These are phyloP conservation scores for Ambrosiella xylebori DNA, from an alignment of 2,329 filamentous ascomycete genomes.

Conservation along the genomic window DNA sequence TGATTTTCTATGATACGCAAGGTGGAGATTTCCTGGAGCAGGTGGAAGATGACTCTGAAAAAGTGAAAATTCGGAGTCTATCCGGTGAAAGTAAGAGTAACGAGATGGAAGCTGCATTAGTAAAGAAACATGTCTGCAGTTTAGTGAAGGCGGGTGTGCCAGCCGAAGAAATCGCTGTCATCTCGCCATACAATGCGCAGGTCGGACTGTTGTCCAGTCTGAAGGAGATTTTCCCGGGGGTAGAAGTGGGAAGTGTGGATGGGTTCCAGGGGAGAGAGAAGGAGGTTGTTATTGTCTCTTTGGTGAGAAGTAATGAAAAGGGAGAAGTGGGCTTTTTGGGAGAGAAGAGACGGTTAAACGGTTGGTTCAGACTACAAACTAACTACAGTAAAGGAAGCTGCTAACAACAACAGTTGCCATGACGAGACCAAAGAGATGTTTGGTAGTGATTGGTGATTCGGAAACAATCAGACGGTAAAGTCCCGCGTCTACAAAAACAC, in stretches of 20 bases:
- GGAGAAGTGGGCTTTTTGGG: conserved; percentile 84
- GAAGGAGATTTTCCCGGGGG: conserved; percentile 63
- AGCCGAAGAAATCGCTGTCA: conserved; percentile 73
- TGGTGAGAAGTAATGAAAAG: conserved; percentile 80
- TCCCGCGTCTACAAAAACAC: background rate
- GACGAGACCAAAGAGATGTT: conserved; percentile 80
- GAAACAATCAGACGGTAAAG: conserved; percentile 80
- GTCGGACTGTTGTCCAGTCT: conserved; percentile 64
- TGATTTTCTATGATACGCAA: conserved; percentile 93
- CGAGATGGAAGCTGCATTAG: conserved; percentile 71
- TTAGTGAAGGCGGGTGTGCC: conserved; percentile 66
- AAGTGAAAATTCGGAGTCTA: conserved; percentile 26
- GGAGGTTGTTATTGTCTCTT: conserved; percentile 78
- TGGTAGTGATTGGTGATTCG: conserved; percentile 84
- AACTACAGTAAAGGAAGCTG: background rate
- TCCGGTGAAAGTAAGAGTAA: conserved; percentile 65
- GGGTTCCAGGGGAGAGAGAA: conserved; percentile 96
- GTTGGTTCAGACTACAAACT: conserved; percentile 33
- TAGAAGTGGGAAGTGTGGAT: conserved; percentile 93
- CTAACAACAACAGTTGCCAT: conserved; percentile 57
- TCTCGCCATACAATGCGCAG: conserved; percentile 95
- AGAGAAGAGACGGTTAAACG: conserved; percentile 83
- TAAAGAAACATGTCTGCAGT: conserved; percentile 56
- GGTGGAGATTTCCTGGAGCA: conserved; percentile 81
- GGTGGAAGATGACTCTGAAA: conserved; percentile 53